These are phyloP conservation scores for Uronychia setigera DNA, from an alignment of 73 alveolate genomes.

Conservation along the genomic window DNA sequence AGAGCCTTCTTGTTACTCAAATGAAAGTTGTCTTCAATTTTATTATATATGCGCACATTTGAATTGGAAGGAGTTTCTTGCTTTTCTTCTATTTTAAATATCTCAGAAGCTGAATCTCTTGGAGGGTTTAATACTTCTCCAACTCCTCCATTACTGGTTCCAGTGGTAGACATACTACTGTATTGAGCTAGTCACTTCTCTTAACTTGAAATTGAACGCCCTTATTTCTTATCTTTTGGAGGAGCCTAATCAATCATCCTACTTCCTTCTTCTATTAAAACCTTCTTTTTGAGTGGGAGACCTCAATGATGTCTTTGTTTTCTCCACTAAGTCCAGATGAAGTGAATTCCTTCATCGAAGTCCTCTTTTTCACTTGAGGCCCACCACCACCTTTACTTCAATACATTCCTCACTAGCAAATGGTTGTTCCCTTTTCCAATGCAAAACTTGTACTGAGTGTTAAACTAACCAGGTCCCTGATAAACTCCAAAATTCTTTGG, in stretches of 20 bases:
- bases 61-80: too few relatives aligned
- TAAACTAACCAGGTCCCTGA: not conserved
- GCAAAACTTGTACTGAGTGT: slow-evolving; percentile 4
- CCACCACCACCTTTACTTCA: slow-evolving; percentile 45
- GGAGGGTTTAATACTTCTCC: not conserved
- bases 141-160: not conserved
- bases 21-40: slow-evolving; percentile 29
- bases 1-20: slow-evolving; percentile 35
- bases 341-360: slow-evolving; percentile 21
- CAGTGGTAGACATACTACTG: not conserved
- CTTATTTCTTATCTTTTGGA: slow-evolving; percentile 10
- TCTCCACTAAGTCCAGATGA: slow-evolving; percentile 46
- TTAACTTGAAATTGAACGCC: not conserved
- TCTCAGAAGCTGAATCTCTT: not conserved
- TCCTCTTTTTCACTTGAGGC: slow-evolving; percentile 10
- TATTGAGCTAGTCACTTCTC: too few relatives aligned
- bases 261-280: slow-evolving; percentile 9
- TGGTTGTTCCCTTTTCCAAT: slow-evolving; percentile 32
- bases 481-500: not conserved
- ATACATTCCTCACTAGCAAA: slow-evolving; percentile 4
- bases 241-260: slow-evolving; percentile 30
- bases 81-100: too few relatives aligned
- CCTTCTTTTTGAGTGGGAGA: not conserved
- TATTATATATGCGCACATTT: slow-evolving; percentile 25
- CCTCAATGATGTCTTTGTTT: slow-evolving; percentile 3